Percentiles rank a stretch among this genome's conserved stretches.
Evolutionary conservation across 352 stramenopile species (phyloP).

Genomic region (Lagenidium giganteum): DNA sequence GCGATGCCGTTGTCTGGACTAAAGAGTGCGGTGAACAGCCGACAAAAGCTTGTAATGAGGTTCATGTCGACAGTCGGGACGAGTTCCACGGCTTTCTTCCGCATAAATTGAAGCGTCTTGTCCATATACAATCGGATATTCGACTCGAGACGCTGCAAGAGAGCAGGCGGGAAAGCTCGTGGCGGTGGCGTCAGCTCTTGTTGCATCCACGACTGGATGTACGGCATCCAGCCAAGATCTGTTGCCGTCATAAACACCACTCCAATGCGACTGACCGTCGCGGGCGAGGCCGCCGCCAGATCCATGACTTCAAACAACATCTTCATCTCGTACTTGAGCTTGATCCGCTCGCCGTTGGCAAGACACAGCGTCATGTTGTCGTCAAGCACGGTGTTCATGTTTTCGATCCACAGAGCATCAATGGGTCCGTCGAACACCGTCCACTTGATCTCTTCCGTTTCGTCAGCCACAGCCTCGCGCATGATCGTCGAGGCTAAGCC

Average conservation of each 20-base stretch:
- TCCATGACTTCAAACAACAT: slow-evolving; percentile 89
- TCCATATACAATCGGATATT: slow-evolving; percentile 39
- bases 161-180: slow-evolving; percentile 17
- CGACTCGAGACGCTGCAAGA: slow-evolving; percentile 14
- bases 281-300: slow-evolving; percentile 71
- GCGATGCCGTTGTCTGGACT: slow-evolving; percentile 1
- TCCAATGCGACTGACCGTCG: slow-evolving; percentile 52
- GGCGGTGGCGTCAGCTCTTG: slow-evolving; percentile 33
- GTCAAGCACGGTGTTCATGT: slow-evolving; percentile 84
- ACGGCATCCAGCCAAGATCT: slow-evolving; percentile 79
- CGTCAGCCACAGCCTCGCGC: slow-evolving; percentile 36
- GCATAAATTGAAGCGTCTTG: slow-evolving; percentile 51
- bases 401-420: slow-evolving; percentile 88
- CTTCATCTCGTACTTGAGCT: slow-evolving; percentile 67
- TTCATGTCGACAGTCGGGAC: slow-evolving; percentile 78
- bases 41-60: slow-evolving; percentile 64
- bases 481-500: slow-evolving; percentile 47
- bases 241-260: slow-evolving; percentile 43
- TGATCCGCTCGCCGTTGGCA: slow-evolving; percentile 83
- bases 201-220: slow-evolving; percentile 68
- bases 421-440: slow-evolving; percentile 87
- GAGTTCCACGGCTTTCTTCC: slow-evolving; percentile 46
- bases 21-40: slow-evolving; percentile 32
- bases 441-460: slow-evolving; percentile 46
- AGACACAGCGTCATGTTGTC: slow-evolving; percentile 69